Evolutionary conservation across 2,329 filamentous ascomycete species (phyloP), one percentile per base, ranked within the genome.

Genomic region (Monosporascus sp.): DNA sequence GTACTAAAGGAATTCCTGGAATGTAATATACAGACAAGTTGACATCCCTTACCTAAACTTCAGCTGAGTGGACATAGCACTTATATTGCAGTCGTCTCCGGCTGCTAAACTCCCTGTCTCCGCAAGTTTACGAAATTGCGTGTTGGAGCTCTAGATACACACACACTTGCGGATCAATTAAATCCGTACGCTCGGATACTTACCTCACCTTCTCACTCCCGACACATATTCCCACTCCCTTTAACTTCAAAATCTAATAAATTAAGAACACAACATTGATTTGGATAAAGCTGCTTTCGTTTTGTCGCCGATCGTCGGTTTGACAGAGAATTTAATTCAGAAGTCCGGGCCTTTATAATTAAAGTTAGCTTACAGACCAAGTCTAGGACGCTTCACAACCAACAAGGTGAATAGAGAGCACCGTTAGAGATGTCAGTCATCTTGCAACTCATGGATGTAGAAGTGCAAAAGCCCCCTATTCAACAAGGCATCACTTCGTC

Each of bases 1-100:
- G 53, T 53, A 46, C 51, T 17, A 27, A 27, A 51, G 38, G 43
- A 52, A 5, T 55, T 59, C 20, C 49, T 60, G 1, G 18, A 52
- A 50, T 48, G 54, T 54, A 45, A 22, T 24, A 17, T 17, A 49
- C 22, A 14, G 7, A 8, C 17, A 27, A 11, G 35, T 18, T 6
- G 7, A 38, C 1, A 27, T 37, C n/a, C 18, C 43, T 7, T 24
- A 46, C 36, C 35, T 7, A 11, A 25, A n/a, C 37, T 18, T n/a
- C 17, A 18, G 20, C 9, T n/a, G 14, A 20, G 11, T 44, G 5
- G 8, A 31, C 8, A 5, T 31, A 51, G 49, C 46, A 7, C 25
- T 51, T 9, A 35, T 46, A 27, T 4, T 50, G 22, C 37, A 48
- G n/a, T 25, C 41, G 7, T 5, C 25, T 11, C 22, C 7, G 17